Evolutionary conservation across 2,329 filamentous ascomycete species (phyloP).

Genomic region (Aspergillus caelatus): DNA sequence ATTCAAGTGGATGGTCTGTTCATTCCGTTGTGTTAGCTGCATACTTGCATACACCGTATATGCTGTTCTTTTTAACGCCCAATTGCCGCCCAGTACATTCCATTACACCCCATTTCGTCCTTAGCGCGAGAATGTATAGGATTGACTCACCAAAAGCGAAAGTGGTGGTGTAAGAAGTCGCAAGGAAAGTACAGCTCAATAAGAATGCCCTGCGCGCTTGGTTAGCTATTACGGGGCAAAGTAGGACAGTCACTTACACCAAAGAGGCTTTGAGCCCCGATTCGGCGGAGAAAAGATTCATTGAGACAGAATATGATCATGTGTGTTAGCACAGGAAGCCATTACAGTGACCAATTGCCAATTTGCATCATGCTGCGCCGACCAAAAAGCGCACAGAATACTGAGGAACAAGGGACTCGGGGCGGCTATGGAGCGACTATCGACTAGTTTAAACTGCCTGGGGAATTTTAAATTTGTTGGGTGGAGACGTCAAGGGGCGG

Average conservation of each 20-base stretch:
- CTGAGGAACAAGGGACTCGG: neutral
- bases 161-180: conserved; percentile 39
- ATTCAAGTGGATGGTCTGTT: conserved; percentile 51
- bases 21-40: conserved; percentile 15
- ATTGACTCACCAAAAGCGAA: conserved; percentile 42
- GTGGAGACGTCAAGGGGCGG: conserved; percentile 17
- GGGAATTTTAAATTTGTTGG: conserved; percentile 11
- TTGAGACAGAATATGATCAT: conserved; percentile 23
- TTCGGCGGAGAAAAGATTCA: conserved; percentile 34
- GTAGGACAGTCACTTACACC: conserved; percentile 28
- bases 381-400: conserved; percentile 5
- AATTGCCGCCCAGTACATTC: neutral
- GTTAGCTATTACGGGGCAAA: conserved; percentile 20
- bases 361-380: conserved; percentile 12
- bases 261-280: conserved; percentile 35
- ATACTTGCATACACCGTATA: neutral
- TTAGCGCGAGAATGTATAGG: neutral
- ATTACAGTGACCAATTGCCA: conserved; percentile 14
- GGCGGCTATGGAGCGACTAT: conserved; percentile 1
- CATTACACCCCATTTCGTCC: neutral
- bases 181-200: conserved; percentile 37
- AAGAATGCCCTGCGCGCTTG: conserved; percentile 31
- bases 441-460: conserved; percentile 10
- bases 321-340: conserved; percentile 11
- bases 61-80: neutral